Evolutionary conservation across 352 stramenopile species (phyloP), one percentile per base, ranked within the genome.

Genomic region (Elongisporangium prolatum): DNA sequence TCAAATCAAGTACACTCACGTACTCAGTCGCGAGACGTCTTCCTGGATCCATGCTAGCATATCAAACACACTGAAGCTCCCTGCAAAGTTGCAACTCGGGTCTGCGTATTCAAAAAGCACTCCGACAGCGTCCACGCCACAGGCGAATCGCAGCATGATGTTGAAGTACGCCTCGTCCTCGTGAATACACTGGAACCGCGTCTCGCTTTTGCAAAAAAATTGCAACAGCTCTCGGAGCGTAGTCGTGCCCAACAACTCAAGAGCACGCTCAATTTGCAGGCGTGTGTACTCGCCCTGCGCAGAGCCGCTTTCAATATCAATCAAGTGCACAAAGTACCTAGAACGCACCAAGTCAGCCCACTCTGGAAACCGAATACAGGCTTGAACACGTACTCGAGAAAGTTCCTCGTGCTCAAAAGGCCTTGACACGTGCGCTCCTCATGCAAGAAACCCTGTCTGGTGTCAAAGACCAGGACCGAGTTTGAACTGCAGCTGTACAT

Each of bases 91-190:
- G 38, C 70, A 69, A 21, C 47, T 58, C 3, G 18, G 0, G 20
- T 50, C 51, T 7, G 60, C 55, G 24, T 65, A 60, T 11, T 74
- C 61, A 3, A 64, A 65, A 40, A 83, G 48, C 37, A 89, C 75
- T 21, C 72, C 73, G 10, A 86, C 60, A 3, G 61, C 66, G 24
- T 57, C 64, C 16, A 63, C 58, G 9, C 78, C 81, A 48, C 75
- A 81, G 14, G 75, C 77, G 38, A 91, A 68, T 5, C 69, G 75
- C 4, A 87, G 59, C 9, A 86, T 60, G 2, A 82, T 52, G 28
- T 77, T 87, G 65, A 87, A 89, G 51, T 87, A 71, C 13, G 69
- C 64, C 49, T 89, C 71, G 20, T 84, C 73, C 5, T 76, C 69
- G 1, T 60, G 57, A 17, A 86, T 56, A 28, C 68, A 69, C 52